phyloP scores from a whole-genome alignment of 495 filamentous ascomycete genomes.

The Xylaria longipes region DNA sequence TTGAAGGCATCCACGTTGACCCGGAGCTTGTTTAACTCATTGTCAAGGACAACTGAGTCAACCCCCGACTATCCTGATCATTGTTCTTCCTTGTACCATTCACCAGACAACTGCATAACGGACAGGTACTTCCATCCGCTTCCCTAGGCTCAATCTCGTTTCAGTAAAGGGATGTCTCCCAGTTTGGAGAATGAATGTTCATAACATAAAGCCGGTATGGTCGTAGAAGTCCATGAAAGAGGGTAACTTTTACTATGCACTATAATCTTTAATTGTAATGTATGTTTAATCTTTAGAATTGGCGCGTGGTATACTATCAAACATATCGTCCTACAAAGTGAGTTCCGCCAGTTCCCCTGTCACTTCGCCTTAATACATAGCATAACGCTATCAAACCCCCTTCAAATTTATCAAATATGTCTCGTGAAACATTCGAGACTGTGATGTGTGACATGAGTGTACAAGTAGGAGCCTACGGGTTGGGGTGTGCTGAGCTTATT shows the following conservation, averaged over 20 bases:
- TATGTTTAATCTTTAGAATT: not conserved
- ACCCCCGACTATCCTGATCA: not conserved
- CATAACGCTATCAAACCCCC: not conserved
- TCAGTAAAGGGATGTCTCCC: not conserved
- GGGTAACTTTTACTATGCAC: not conserved
- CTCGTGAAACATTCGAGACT: not conserved
- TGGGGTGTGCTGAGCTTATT: not conserved
- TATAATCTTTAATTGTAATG: not conserved
- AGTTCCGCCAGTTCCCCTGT: not conserved
- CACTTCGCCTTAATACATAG: not conserved
- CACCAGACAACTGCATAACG: not conserved
- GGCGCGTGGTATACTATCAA: no score
- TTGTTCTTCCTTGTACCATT: not conserved
- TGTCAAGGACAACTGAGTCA: constrained; percentile 1
- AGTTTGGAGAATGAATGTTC: not conserved
- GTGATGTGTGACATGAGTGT: not conserved
- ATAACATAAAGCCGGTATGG: not conserved
- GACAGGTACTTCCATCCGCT: not conserved
- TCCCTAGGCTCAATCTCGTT: not conserved
- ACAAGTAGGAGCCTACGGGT: not conserved
- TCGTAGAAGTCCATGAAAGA: not conserved
- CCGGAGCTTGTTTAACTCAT: not conserved
- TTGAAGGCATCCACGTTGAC: not conserved
- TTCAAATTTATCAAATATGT: not conserved
- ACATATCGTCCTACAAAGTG: not conserved